These are phyloP conservation scores for Cyclocybe aegerita DNA, from an alignment of 768 basidiomycete species.

Conservation along the genomic window DNA sequence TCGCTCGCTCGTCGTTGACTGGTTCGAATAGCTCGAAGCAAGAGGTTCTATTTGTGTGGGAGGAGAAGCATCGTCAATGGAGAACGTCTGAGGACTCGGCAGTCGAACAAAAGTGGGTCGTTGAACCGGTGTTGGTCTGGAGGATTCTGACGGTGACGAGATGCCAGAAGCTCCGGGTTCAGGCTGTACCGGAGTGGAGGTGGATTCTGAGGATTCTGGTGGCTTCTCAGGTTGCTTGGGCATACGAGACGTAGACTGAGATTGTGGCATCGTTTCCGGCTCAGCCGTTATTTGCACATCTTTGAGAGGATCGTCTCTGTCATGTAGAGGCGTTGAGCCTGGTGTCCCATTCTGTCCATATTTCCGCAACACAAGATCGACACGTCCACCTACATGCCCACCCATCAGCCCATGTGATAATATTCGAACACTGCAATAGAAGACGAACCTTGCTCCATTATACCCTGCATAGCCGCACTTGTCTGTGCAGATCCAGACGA, in stretches of 20 bases:
- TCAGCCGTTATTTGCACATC: too few relatives aligned
- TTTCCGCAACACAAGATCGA: constrained; percentile 52
- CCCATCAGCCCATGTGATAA: too few relatives aligned
- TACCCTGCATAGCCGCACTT: constrained; percentile 54
- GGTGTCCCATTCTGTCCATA: constrained; percentile 31
- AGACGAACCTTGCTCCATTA: constrained; percentile 52
- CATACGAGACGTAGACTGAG: not conserved
- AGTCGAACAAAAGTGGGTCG: constrained; percentile 40
- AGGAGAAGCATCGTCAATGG: constrained; percentile 23
- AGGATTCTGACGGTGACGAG: constrained; percentile 5
- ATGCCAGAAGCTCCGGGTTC: not conserved
- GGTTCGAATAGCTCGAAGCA: constrained; percentile 21
- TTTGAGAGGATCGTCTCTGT: not conserved
- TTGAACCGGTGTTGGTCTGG: constrained; percentile 10
- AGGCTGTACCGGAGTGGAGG: not conserved
- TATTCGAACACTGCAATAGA: not conserved
- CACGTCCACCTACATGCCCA: constrained; percentile 51
- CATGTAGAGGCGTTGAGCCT: constrained; percentile 21
- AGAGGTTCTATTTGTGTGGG: constrained; percentile 11
- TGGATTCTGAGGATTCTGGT: not conserved
- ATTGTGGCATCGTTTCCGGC: not conserved
- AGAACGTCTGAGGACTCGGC: constrained; percentile 32
- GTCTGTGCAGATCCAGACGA: constrained; percentile 27
- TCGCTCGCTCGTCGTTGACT: constrained; percentile 20
- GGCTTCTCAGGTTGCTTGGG: not conserved